Base-by-base conservation (phyloP, 2,329 filamentous ascomycete species). In the Penicillium sp. region DNA sequence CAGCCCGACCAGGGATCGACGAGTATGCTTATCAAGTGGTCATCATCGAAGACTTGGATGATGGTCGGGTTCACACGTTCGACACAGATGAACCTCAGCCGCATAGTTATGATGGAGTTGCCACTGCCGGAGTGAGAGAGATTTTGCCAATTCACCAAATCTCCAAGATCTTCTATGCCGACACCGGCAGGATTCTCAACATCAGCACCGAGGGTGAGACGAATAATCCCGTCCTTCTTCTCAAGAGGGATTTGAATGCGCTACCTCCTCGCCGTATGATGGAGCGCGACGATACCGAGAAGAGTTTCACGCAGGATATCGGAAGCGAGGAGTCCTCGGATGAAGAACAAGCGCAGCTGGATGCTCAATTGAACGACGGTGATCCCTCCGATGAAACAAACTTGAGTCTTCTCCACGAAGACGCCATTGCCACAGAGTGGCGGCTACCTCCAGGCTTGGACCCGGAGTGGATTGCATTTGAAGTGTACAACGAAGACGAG, bases 131-230 rank as follows among this genome's bases (percentile, higher is more conserved):
- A 1, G 78, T 87, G 27, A 74, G 84, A 40, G 82, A 86, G 55
- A 73, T 80, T 34, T 70, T 88, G 12, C 85, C 85, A 1, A 79
- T 88, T 18, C 83, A 88, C 61, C 80, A 88, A 60, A 79, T 95
- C 4, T 87, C 89, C 5, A 95, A 94, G 63, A 88, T 95, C 29
- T 95, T 95, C 68, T 96, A 95, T 61, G 89, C 90, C 1, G 88
- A 95, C 56, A 94, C 88, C 0, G 90, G 90, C 13, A 88, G 88
- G 57, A 88, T 96, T 8, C 75, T 96, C 26, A 95, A 95, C 52
- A 90, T 96, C 47, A 84, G 84, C 11, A 76, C 72, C 2, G 80
- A 85, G 25, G 81, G 78, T 11, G 83, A 85, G 56, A 78, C 79
- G 3, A 88, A 85, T 60, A 88, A 83, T 49, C 86, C 88, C 0